These are phyloP conservation scores for Candida oleophila DNA, from an alignment of 805 yeast genomes.

Conservation along the genomic window DNA sequence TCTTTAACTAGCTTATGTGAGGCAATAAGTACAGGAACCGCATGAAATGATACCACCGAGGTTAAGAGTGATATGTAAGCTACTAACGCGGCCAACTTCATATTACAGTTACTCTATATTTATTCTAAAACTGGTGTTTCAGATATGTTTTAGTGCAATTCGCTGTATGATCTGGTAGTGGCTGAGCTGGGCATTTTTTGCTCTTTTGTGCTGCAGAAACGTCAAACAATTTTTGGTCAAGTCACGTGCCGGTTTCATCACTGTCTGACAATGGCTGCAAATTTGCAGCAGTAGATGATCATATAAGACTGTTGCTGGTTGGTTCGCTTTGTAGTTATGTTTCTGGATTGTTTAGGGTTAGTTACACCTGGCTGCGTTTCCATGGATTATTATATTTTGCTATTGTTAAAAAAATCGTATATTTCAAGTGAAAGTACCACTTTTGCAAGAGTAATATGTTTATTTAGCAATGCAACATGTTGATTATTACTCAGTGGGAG, in stretches of 20 bases:
- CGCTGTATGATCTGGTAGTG: neutral
- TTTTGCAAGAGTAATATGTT: too few species aligned
- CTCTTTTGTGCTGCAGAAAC: neutral
- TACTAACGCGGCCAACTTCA: neutral
- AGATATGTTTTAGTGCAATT: too few species aligned
- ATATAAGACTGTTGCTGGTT: too few species aligned
- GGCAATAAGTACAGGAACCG: conserved; percentile 37
- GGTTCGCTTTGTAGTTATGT: too few species aligned
- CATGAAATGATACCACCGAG: conserved; percentile 8
- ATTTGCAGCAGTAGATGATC: too few species aligned
- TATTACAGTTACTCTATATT: neutral
- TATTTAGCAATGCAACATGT: too few species aligned
- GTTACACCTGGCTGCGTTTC: neutral
- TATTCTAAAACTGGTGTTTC: too few species aligned
- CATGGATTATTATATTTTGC: too few species aligned
- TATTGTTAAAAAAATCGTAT: too few species aligned
- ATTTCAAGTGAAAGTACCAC: too few species aligned
- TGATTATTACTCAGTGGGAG: too few species aligned
- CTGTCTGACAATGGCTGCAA: neutral
- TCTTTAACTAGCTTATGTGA: conserved; percentile 39
- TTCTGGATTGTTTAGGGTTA: neutral
- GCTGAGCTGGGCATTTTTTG: neutral
- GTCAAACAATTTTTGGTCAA: neutral
- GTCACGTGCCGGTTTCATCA: neutral
- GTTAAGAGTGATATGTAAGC: neutral